phyloP scores from a whole-genome alignment of 495 filamentous ascomycete genomes.

The Lindgomyces ingoldianus region DNA sequence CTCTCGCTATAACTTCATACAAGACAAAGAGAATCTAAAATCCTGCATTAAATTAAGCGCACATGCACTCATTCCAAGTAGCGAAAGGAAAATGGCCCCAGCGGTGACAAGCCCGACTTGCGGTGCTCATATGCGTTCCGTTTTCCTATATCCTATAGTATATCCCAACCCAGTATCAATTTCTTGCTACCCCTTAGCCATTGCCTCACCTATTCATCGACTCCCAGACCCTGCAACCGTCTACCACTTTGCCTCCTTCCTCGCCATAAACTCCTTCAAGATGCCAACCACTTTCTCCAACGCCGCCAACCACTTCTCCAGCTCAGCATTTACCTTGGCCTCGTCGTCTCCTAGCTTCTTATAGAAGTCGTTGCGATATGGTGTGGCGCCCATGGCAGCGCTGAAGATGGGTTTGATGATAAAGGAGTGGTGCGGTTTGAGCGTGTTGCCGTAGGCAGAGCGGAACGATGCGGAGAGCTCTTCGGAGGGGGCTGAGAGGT shows the following conservation, averaged over 20 bases:
- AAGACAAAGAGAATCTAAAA: too few relatives aligned
- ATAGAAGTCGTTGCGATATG: conserved; percentile 90
- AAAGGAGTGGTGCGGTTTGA: conserved; percentile 88
- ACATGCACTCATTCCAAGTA: too few relatives aligned
- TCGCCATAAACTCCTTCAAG: conserved; percentile 43
- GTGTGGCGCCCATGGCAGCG: conserved; percentile 87
- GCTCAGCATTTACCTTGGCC: conserved; percentile 58
- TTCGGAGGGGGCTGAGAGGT: conserved; percentile 62
- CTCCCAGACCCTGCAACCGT: not conserved
- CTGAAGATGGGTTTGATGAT: conserved; percentile 85
- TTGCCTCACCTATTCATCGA: too few relatives aligned
- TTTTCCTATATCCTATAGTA: too few relatives aligned
- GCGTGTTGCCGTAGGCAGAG: conserved; percentile 74
- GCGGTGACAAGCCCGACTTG: too few relatives aligned
- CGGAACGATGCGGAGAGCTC: conserved; percentile 88
- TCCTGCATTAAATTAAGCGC: too few relatives aligned
- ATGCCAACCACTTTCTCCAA: conserved; percentile 61
- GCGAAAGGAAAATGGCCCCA: too few relatives aligned
- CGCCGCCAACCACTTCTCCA: conserved; percentile 69
- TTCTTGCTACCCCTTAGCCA: too few relatives aligned
- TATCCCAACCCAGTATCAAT: too few relatives aligned
- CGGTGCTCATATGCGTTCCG: too few relatives aligned
- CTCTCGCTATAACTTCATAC: too few relatives aligned
- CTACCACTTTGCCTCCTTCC: conserved; percentile 39
- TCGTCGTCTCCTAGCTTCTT: conserved; percentile 72